These are phyloP conservation scores for Ulmus americana DNA, from an alignment of 331 rosid species.

Conservation along the genomic window DNA sequence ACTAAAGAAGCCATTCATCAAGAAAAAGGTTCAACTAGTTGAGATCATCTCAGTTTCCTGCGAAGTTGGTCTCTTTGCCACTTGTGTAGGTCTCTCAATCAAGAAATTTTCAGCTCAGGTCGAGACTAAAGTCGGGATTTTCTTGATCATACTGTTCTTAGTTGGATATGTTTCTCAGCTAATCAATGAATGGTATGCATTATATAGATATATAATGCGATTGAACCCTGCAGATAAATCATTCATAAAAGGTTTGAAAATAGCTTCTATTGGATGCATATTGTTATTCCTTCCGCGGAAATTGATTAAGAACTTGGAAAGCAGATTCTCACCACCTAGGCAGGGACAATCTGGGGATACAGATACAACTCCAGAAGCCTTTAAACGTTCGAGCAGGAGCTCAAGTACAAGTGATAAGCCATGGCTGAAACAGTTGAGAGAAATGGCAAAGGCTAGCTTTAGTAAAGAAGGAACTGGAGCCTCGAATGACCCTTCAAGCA, in stretches of 20 bases:
- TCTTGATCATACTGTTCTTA: conserved; percentile 59
- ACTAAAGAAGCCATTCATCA: conserved; percentile 88
- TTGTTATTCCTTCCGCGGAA: conserved; percentile 49
- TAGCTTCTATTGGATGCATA: conserved; percentile 58
- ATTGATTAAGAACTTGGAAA: conserved; percentile 45
- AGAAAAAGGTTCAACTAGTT: conserved; percentile 79
- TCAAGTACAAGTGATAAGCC: conserved; percentile 52
- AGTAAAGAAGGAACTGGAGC: conserved; percentile 48
- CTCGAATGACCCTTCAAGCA: conserved; percentile 61
- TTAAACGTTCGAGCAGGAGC: conserved; percentile 35
- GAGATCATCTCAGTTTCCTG: conserved; percentile 65
- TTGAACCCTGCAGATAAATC: conserved; percentile 62
- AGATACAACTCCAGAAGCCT: conserved; percentile 26
- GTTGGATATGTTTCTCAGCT: conserved; percentile 52
- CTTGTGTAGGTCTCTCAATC: conserved; percentile 39
- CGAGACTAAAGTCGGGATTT: conserved; percentile 45
- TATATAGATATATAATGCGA: conserved; percentile 50
- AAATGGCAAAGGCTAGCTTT: conserved; percentile 64
- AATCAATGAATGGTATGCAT: conserved; percentile 66
- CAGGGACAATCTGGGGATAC: conserved; percentile 23
- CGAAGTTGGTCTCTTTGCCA: conserved; percentile 53
- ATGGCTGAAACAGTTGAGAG: conserved; percentile 62
- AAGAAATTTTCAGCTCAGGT: conserved; percentile 32
- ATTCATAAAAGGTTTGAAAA: conserved; percentile 43
- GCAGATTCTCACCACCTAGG: conserved; percentile 34